Base-by-base conservation (phyloP, 805 yeast species). In the Suhomyces vadensis region DNA sequence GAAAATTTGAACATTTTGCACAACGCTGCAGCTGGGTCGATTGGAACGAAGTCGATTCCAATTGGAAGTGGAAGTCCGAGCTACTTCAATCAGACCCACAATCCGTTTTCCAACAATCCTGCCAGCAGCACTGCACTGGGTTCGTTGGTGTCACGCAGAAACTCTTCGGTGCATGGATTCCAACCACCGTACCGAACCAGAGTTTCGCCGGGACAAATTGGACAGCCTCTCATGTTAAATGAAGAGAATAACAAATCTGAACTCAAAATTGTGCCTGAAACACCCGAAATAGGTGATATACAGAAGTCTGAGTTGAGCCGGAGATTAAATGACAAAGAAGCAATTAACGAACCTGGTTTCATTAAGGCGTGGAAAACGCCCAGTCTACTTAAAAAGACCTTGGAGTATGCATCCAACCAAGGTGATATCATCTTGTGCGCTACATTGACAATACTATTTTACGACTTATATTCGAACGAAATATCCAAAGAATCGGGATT, bases 351-450 rank as follows among this genome's bases (percentile, higher is more conserved):
- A 11, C 16, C 37, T 11, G 6, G 24, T 33, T 20, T 17, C 16
- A 10, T 16, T 2, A 51, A 50, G 23, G 88, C 91, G 0, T 86
- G 90, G 86, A 67, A 72, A 13, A 76, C 85, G 2, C 63, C 69
- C 6, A 64, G 60, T 37, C 58, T 86, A 44, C 66, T 86, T 8
- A 54, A 64, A 37, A 68, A 78, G 50, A 79, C 82, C 0, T 61
- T 79, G n/a, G 73, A 73, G 17, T 82, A 77, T 61, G 77, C 84
- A 35, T 58, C 76, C 4, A 60, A 61, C 6, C 85, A 82, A 51
- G 92, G 92, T 1, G 89, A 86, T 57, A 54, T 83, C 13, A 65
- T 82, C 10, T 67, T 82, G 73, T 72, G 83, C 48, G 75, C 85
- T 4, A 73, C 85, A 0, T 51, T 86, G 26, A 67, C 83, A 0